Conservation (phyloP, 1,284 basidiomycete genomes). For the Pyrrhoderma lamaoense region DNA sequence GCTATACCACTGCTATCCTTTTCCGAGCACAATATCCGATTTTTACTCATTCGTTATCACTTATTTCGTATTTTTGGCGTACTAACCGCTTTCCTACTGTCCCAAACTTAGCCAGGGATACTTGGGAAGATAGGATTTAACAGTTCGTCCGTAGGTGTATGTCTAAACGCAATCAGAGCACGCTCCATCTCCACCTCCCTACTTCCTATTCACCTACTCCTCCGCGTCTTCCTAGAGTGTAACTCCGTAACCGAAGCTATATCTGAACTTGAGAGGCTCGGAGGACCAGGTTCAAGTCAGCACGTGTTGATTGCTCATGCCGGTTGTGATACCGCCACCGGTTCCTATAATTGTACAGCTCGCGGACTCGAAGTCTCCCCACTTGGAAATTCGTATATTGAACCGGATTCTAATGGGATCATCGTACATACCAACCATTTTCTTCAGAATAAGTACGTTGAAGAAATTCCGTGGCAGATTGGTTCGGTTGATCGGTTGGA, state of each 20-base stretch:
- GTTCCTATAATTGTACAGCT: slow-evolving; percentile 19
- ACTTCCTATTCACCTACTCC: slow-evolving; percentile 30
- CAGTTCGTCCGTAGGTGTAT: slow-evolving; percentile 29
- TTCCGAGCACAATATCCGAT: too few species aligned
- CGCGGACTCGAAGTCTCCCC: slow-evolving; percentile 30
- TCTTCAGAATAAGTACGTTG: slow-evolving; percentile 27
- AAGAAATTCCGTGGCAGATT: slow-evolving; percentile 29
- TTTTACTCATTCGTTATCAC: too few species aligned
- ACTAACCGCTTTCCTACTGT: not conserved
- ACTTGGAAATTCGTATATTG: slow-evolving; percentile 24
- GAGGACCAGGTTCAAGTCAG: slow-evolving; percentile 29
- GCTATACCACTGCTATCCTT: too few species aligned
- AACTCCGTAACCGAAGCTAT: slow-evolving; percentile 26
- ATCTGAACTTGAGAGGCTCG: slow-evolving; percentile 25
- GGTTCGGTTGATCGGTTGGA: slow-evolving; percentile 28
- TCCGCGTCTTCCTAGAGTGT: slow-evolving; percentile 30
- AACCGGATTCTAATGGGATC: slow-evolving; percentile 25
- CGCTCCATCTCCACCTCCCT: slow-evolving; percentile 26
- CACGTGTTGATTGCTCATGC: slow-evolving; percentile 31
- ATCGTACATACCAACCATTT: slow-evolving; percentile 33
- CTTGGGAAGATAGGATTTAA: slow-evolving; percentile 36
- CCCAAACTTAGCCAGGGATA: slow-evolving; percentile 27
- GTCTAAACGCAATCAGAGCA: slow-evolving; percentile 33
- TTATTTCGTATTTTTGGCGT: too few species aligned
- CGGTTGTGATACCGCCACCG: too few species aligned